phyloP scores from a whole-genome alignment of 148 eudicot species.

The Salicornia ramosissima region DNA sequence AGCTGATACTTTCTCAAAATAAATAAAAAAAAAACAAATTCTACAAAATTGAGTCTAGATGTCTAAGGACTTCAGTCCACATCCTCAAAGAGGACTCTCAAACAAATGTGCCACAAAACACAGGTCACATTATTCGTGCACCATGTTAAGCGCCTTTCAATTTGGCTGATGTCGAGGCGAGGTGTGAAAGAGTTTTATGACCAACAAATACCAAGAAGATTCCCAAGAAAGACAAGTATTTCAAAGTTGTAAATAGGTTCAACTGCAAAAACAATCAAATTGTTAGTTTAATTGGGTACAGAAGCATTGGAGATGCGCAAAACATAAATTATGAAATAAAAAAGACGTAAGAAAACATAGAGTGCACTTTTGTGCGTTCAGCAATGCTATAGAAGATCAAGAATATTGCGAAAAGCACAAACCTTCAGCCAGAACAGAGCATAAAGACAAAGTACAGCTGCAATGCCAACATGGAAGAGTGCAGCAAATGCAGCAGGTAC shows the following conservation, averaged over 20 bases:
- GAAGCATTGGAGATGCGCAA: neutral
- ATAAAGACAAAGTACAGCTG: conserved; percentile 71
- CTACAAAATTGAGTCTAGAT: conserved; percentile 31
- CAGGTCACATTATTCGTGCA: neutral
- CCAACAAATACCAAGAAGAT: conserved; percentile 77
- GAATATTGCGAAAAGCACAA: conserved; percentile 11
- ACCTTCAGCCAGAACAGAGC: conserved; percentile 93
- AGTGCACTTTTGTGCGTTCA: neutral
- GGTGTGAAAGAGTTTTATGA: conserved; percentile 76
- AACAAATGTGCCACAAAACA: conserved; percentile 4
- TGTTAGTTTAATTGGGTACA: neutral
- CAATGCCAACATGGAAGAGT: conserved; percentile 81
- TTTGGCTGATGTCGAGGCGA: conserved; percentile 75
- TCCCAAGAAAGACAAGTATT: conserved; percentile 68
- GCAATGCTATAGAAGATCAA: neutral
- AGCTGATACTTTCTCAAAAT: conserved; percentile 2
- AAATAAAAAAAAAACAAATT: conserved; percentile 16
- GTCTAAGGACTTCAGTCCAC: conserved; percentile 11
- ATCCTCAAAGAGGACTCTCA: conserved; percentile 14
- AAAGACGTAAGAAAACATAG: neutral
- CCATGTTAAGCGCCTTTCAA: conserved; percentile 56
- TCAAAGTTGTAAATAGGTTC: conserved; percentile 83
- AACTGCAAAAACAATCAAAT: conserved; percentile 42
- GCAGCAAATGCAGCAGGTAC: conserved; percentile 63
- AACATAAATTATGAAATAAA: neutral